Evolutionary conservation across 2,329 filamentous ascomycete species (phyloP).

Genomic region (Pyrenochaeta sp.): DNA sequence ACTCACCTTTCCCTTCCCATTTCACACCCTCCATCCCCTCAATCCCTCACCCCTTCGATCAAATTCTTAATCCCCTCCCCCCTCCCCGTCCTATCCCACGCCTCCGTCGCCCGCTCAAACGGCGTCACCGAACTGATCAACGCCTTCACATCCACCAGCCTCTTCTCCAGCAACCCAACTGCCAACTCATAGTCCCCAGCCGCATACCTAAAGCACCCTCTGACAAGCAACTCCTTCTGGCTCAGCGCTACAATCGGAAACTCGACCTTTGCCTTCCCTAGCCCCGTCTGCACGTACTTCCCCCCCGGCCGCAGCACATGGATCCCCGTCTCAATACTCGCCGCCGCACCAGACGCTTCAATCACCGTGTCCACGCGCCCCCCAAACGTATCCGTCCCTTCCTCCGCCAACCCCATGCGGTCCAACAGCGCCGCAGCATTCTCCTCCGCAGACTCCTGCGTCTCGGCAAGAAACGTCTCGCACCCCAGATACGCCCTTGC

Average conservation of each 20-base stretch:
- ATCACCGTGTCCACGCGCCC: conserved; percentile 82
- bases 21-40: too few relatives aligned
- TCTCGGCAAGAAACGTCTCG: conserved; percentile 80
- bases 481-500: conserved; percentile 78
- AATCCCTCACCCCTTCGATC: conserved; percentile 37
- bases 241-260: conserved; percentile 92
- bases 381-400: conserved; percentile 54
- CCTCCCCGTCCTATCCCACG: conserved; percentile 41
- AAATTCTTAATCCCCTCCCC: conserved; percentile 46
- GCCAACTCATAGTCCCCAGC: conserved; percentile 44
- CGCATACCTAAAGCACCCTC: conserved; percentile 43
- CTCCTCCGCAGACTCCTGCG: conserved; percentile 70
- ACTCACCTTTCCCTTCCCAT: background rate
- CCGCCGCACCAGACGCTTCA: conserved; percentile 93
- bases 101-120: conserved; percentile 38
- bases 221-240: conserved; percentile 74
- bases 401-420: conserved; percentile 72
- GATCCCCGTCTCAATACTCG: conserved; percentile 82
- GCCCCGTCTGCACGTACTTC: conserved; percentile 93
- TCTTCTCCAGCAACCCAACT: conserved; percentile 29
- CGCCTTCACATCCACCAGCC: conserved; percentile 31
- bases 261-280: conserved; percentile 89
- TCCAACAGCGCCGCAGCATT: conserved; percentile 62
- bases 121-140: conserved; percentile 38
- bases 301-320: conserved; percentile 89